Evolutionary conservation across 176 grass and related monocot species (phyloP), one percentile per base, ranked within the genome.

Genomic region (Musa beccarii): DNA sequence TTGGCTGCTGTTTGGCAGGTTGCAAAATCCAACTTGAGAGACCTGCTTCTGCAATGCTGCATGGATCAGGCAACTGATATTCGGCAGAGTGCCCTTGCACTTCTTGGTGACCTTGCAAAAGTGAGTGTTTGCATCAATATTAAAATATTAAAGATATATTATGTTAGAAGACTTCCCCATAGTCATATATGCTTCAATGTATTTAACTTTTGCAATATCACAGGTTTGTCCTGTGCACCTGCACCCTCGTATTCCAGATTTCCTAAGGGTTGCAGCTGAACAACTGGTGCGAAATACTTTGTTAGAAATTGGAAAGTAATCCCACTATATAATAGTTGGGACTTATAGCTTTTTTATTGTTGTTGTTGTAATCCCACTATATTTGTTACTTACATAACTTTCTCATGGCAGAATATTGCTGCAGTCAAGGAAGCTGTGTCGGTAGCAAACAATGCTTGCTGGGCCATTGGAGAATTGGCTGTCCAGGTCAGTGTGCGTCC

Each of bases 401-500:
- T 53, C 50, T 43, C 14, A n/a, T 69, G 80, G 76, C 78, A 98
- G 95, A 93, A 52, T 64, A 86, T 84, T 2, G 74, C 84, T 59
- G 79, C 68, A 66, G 88, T 98, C 68, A 98, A 98, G 82, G 95
- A 93, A 77, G 90, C 90, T 66, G 84, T 87, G 14, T 98, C 95
- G 51, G 95, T 93, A 17, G 95, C 95, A 61, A 98, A 98, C 69
- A 98, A 98, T 86, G 95, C 95, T 78, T 93, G 95, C 61, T 98
- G 95, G 95, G 95, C 95, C 34, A 93, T 98, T 77, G 95, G 95
- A 80, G 90, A 98, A 89, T 81, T 98, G 78, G 95, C 90, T 55
- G 85, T 93, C 79, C 93, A 98, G 88, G 95, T 97, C 25, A 1
- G 83, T 79, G 61, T 12, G 59, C 59, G 26, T 57, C 8, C 2